Evolutionary conservation across 495 filamentous ascomycete species (phyloP).

Genomic region (Pyrenula massariospora): DNA sequence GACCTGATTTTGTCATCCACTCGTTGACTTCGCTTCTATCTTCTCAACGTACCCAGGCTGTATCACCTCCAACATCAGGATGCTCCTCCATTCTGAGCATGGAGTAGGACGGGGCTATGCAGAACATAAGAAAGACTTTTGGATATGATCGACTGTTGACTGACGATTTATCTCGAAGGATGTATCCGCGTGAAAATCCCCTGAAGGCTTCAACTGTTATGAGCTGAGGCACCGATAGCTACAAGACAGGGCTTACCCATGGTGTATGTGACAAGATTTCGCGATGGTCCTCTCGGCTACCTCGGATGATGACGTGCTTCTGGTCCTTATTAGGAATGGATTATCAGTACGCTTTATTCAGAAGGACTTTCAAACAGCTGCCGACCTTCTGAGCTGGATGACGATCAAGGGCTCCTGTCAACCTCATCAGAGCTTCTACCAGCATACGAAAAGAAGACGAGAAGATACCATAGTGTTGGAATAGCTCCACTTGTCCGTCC

Average conservation of each 20-base stretch:
- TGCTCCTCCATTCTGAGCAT: conserved; percentile 44
- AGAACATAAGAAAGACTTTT: not conserved
- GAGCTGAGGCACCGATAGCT: not conserved
- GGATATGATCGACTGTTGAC: not conserved
- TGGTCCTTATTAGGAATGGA: not conserved
- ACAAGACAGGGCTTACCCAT: conserved; percentile 14
- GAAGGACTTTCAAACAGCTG: not conserved
- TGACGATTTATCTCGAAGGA: conserved; percentile 35
- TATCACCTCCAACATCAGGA: conserved; percentile 40
- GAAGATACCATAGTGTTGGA: conserved; percentile 34
- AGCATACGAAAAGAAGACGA: not conserved
- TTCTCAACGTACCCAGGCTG: conserved; percentile 26
- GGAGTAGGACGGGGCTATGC: conserved; percentile 31
- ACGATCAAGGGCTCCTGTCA: conserved; percentile 23
- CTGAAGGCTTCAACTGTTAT: conserved; percentile 16
- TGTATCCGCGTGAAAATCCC: conserved; percentile 39
- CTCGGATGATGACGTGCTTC: conserved; percentile 24
- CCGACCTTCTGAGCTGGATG: conserved; percentile 35
- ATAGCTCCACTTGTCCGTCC: conserved; percentile 34
- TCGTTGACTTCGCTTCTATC: not conserved
- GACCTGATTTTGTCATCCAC: conserved; percentile 9
- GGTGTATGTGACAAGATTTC: conserved; percentile 26
- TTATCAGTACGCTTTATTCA: conserved; percentile 3
- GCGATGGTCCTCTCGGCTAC: conserved; percentile 25
- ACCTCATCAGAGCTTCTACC: not conserved